Conservation (phyloP, 805 yeast genomes). For the Metschnikowia similis region DNA sequence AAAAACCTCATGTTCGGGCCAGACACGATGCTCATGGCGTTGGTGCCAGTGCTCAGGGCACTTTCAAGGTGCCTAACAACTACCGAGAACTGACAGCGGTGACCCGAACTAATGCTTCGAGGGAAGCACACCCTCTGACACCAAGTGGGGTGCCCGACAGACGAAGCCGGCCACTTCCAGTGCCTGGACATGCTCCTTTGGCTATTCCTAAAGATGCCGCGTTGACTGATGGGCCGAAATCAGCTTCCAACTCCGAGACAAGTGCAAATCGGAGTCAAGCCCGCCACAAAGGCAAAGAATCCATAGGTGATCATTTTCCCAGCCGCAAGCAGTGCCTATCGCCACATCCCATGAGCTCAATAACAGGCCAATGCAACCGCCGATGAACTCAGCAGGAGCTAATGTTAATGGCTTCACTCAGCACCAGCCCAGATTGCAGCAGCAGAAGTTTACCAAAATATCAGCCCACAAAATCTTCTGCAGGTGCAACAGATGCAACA, state of each 20-base stretch:
- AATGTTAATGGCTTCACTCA: not conserved
- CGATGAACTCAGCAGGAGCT: not conserved
- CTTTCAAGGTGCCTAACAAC: slow-evolving; percentile 2
- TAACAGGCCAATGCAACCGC: not conserved
- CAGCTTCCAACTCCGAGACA: not conserved
- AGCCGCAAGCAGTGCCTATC: not conserved
- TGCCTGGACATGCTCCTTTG: slow-evolving; percentile 3
- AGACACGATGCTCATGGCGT: not conserved
- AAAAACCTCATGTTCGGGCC: not conserved
- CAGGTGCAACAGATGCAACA: slow-evolving; percentile 1
- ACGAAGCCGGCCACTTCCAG: not conserved
- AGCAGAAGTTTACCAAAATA: not conserved
- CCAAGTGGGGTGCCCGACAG: not conserved
- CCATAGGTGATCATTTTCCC: not conserved
- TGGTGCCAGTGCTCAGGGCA: not conserved
- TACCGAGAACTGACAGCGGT: not conserved
- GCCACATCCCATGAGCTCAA: not conserved
- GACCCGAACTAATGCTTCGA: not conserved
- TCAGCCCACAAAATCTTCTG: not conserved
- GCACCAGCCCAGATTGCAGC: not conserved
- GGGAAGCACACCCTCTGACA: not conserved
- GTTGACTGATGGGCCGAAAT: not conserved
- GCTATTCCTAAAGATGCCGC: not conserved
- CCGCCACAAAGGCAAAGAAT: not conserved
- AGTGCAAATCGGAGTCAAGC: not conserved